These are phyloP conservation scores for Aspergillus ibericus DNA, from an alignment of 2,329 filamentous ascomycete species.

Conservation along the genomic window DNA sequence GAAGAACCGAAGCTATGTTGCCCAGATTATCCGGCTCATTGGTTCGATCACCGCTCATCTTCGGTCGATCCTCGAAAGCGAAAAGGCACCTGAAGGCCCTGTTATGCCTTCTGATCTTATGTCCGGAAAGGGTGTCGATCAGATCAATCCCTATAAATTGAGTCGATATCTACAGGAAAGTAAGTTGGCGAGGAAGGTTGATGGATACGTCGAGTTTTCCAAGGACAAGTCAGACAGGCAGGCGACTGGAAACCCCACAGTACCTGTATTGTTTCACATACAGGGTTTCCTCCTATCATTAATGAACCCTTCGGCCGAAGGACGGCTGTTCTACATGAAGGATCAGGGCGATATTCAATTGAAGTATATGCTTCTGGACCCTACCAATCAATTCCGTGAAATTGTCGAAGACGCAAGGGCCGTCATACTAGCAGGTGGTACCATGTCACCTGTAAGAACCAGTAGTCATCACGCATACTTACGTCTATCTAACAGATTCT, in stretches of 20 bases:
- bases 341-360: conserved; percentile 57
- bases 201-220: conserved; percentile 73
- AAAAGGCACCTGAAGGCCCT: conserved; percentile 60
- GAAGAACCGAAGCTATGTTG: conserved; percentile 86
- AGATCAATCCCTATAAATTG: conserved; percentile 90
- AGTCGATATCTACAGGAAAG: conserved; percentile 86
- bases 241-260: conserved; percentile 31
- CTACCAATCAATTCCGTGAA: conserved; percentile 85
- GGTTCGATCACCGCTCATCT: conserved; percentile 75
- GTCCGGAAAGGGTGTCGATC: conserved; percentile 81
- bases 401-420: conserved; percentile 82
- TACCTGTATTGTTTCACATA: conserved; percentile 62
- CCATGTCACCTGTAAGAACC: conserved; percentile 76
- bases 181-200: conserved; percentile 90
- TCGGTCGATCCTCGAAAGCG: conserved; percentile 47
- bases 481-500: conserved; percentile 10
- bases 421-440: conserved; percentile 88
- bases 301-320: conserved; percentile 77
- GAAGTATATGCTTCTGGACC: conserved; percentile 86
- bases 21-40: conserved; percentile 79
- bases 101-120: conserved; percentile 72
- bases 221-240: conserved; percentile 50
- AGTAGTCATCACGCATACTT: conserved; percentile 8
- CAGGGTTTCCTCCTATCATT: conserved; percentile 73
- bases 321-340: conserved; percentile 59